Conservation (phyloP, 495 filamentous ascomycete species). For the Cercophora scortea region DNA sequence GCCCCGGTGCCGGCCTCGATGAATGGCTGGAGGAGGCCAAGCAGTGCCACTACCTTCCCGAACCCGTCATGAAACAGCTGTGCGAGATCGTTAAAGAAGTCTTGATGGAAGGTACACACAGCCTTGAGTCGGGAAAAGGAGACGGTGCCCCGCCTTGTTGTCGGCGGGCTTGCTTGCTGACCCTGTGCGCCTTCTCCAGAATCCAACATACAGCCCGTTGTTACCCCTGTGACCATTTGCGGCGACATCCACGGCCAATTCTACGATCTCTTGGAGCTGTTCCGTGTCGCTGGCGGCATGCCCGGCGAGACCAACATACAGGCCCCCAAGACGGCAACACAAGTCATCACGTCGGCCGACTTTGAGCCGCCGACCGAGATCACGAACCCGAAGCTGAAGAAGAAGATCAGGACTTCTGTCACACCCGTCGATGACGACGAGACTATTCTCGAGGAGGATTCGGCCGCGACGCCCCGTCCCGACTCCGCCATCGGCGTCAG, state of each 20-base stretch:
- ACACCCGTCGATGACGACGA: slow-evolving; percentile 18
- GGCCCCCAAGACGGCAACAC: slow-evolving; percentile 52
- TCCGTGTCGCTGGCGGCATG: slow-evolving; percentile 93
- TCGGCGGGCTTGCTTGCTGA: background rate
- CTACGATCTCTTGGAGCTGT: slow-evolving; percentile 95
- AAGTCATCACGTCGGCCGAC: slow-evolving; percentile 72
- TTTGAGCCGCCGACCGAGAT: slow-evolving; percentile 82
- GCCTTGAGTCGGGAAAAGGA: background rate
- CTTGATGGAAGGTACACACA: slow-evolving; percentile 77
- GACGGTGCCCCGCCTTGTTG: background rate
- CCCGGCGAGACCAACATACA: slow-evolving; percentile 67
- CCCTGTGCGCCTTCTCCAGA: slow-evolving; percentile 44
- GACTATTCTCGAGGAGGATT: slow-evolving; percentile 29
- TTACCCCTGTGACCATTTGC: slow-evolving; percentile 94
- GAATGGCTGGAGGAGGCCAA: slow-evolving; percentile 96
- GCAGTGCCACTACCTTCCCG: slow-evolving; percentile 92
- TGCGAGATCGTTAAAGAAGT: slow-evolving; percentile 98
- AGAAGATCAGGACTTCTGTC: slow-evolving; percentile 56
- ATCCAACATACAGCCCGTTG: slow-evolving; percentile 95
- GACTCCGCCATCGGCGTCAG: slow-evolving; percentile 34
- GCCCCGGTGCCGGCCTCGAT: slow-evolving; percentile 75
- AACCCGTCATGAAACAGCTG: slow-evolving; percentile 93
- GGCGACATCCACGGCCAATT: slow-evolving; percentile 99
- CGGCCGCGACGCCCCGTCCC: slow-evolving; percentile 32
- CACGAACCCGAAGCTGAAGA: slow-evolving; percentile 72